Percentiles rank a stretch among this genome's conserved stretches.
Conservation (phyloP, 2,329 filamentous ascomycete species). For the Talaromyces islandicus region DNA sequence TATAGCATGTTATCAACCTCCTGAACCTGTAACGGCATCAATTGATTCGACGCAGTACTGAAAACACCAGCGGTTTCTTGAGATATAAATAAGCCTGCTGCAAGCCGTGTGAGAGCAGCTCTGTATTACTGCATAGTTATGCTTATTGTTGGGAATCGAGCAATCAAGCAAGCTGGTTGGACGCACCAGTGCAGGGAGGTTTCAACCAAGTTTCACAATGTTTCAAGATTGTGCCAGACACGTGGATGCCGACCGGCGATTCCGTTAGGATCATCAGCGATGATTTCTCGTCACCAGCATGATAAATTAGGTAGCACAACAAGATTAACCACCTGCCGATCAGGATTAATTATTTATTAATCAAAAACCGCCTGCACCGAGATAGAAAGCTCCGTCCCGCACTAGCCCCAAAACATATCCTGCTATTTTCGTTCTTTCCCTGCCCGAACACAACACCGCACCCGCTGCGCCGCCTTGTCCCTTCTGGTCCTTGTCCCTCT, state of each 20-base stretch:
- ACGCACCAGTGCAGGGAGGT: neutral
- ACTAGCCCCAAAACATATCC: neutral
- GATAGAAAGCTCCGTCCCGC: neutral
- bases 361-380: no score
- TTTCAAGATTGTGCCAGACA: neutral
- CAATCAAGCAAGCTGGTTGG: neutral
- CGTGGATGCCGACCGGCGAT: neutral
- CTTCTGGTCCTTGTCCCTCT: neutral
- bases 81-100: neutral
- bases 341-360: no score
- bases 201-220: neutral
- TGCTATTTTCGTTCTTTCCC: neutral
- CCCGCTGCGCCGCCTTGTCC: neutral
- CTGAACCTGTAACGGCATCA: neutral
- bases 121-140: neutral
- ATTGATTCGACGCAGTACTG: neutral
- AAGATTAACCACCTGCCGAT: neutral
- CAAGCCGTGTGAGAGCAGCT: neutral
- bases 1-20: no score
- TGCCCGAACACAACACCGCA: neutral
- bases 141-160: neutral
- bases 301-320: neutral
- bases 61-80: neutral
- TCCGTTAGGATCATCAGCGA: no score
- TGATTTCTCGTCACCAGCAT: neutral